These are phyloP conservation scores for Kregervanrija pseudodelftensis DNA, from an alignment of 805 yeast species.

Conservation along the genomic window DNA sequence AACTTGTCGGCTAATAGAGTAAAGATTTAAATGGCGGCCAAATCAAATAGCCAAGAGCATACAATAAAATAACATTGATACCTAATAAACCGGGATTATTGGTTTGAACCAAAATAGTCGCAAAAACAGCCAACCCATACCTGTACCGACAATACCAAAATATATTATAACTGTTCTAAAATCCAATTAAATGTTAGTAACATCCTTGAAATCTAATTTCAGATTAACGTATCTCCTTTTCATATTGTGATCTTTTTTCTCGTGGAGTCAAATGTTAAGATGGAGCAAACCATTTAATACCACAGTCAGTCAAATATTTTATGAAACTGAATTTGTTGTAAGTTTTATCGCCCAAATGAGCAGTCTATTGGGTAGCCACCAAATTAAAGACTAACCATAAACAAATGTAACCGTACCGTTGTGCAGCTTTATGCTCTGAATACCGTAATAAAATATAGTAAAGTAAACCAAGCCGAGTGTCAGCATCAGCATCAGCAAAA, in stretches of 20 bases:
- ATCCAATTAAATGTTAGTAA: slow-evolving; percentile 48
- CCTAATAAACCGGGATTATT: slow-evolving; percentile 55
- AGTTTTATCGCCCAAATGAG: slow-evolving; percentile 11
- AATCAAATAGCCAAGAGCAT: slow-evolving; percentile 82
- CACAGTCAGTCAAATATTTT: slow-evolving; percentile 8
- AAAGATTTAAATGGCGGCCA: slow-evolving; percentile 60
- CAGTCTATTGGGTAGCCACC: slow-evolving; percentile 86
- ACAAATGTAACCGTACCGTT: slow-evolving; percentile 58
- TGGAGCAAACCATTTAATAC: slow-evolving; percentile 11
- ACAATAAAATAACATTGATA: slow-evolving; percentile 61
- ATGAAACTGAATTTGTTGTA: neutral
- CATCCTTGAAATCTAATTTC: slow-evolving; percentile 53
- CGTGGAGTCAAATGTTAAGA: slow-evolving; percentile 40
- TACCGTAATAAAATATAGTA: slow-evolving; percentile 78
- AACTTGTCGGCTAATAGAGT: slow-evolving; percentile 74
- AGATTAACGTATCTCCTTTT: slow-evolving; percentile 36
- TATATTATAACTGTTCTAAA: slow-evolving; percentile 67
- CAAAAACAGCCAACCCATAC: slow-evolving; percentile 74
- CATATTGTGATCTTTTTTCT: slow-evolving; percentile 58
- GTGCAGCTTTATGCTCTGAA: slow-evolving; percentile 68
- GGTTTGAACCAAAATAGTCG: slow-evolving; percentile 62
- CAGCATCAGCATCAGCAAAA: slow-evolving; percentile 70
- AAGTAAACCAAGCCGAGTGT: slow-evolving; percentile 85
- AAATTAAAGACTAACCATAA: slow-evolving; percentile 53
- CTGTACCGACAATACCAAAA: slow-evolving; percentile 91